Evolutionary conservation across 768 basidiomycete species (phyloP).

Genomic region (Dacryopinax primogenitus): DNA sequence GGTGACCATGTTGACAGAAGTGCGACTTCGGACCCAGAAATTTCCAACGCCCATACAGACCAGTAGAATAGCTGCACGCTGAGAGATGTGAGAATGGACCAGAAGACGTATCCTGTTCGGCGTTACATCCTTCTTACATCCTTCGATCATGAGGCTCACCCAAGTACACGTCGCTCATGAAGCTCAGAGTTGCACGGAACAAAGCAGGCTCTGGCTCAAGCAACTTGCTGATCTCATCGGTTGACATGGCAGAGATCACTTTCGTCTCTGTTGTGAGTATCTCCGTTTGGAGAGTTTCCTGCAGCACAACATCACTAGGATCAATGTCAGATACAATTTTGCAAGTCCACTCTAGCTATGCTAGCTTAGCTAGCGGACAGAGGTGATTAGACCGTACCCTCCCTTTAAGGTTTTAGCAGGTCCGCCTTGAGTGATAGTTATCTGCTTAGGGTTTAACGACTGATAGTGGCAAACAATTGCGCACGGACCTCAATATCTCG

Average conservation of each 20-base stretch:
- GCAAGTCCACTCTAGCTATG: not conserved
- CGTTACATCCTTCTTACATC: not conserved
- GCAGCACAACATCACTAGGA: not conserved
- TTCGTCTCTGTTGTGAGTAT: not conserved
- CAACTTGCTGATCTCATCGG: not conserved
- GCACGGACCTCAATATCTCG: conserved; percentile 40
- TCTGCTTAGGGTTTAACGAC: not conserved
- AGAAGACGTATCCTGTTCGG: conserved; percentile 56
- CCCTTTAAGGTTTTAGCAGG: not conserved
- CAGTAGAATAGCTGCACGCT: conserved; percentile 79
- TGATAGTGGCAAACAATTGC: not conserved
- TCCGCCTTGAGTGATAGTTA: not conserved
- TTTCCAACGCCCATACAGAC: conserved; percentile 78
- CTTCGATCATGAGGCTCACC: conserved; percentile 33
- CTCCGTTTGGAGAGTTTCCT: not conserved
- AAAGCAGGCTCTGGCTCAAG: conserved; percentile 3
- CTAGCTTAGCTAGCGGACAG: not conserved
- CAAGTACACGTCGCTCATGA: conserved; percentile 41
- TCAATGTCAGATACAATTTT: not conserved
- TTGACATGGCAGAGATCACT: not conserved
- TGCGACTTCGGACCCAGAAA: conserved; percentile 70
- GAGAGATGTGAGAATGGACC: conserved; percentile 70
- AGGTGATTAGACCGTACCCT: not conserved
- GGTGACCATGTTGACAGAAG: conserved; percentile 62
- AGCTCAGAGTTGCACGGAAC: conserved; percentile 20